Evolutionary conservation across 2,329 filamentous ascomycete genomes (phyloP), one percentile per base, ranked within the genome.

Genomic region (Grosmannia penicillata): DNA sequence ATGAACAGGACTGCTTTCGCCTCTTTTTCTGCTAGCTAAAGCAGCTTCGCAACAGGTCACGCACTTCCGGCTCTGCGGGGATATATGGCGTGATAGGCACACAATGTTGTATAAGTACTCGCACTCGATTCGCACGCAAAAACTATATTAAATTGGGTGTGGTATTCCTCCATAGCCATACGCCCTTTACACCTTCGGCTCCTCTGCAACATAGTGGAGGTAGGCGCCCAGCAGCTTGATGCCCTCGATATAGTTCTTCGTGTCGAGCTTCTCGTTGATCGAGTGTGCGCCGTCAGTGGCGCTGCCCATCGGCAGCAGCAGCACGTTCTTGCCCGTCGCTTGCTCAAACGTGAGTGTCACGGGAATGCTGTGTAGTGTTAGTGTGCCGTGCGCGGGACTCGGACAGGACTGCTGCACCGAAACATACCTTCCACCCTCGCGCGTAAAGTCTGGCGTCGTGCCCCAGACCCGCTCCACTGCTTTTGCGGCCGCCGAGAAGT

Each of bases 221-320:
- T 98, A 98, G 4, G 89, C 83, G 34, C 91, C 91, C 41, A 98
- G 63, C 45, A 98, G 63, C 74, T 98, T 98, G 51, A 83, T 95
- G 35, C 91, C 91, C 67, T 98, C 86, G 53, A 98, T 93, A 59
- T 98, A 98, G 64, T 98, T 98, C 55, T 74, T 76, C 72, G 82
- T 86, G 60, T 98, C 91, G 41, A 98, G 69, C 72, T 94, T 95
- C 74, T 96, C 91, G 59, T 98, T 98, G 62, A 95, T 93, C 25
- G 85, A 94, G 64, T 98, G 91, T 8, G 91, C 91, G 30, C 83
- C 87, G 57, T 96, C 91, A 1, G 89, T 98, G 31, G 83, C 93
- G 66, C 83, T 93, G 33, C 91, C 91, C 91, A 98, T 96, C 24
- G 91, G 91, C 49, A 98, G 63, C 48, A 98, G 67, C 41, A 98